Evolutionary conservation across 148 eudicot genomes (phyloP).

Genomic region (Arbutus unedo): DNA sequence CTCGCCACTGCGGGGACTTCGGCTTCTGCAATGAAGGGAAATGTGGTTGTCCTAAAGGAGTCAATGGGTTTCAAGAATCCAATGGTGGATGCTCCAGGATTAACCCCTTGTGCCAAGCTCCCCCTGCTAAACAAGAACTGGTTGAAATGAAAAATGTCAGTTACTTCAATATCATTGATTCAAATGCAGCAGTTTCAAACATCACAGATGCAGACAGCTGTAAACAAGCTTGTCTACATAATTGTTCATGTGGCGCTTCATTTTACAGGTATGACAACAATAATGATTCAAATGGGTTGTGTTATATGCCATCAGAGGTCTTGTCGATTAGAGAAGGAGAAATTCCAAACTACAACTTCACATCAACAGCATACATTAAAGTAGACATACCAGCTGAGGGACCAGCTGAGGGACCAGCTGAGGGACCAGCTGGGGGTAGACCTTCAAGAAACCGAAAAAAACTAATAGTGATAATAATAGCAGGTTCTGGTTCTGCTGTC

Average conservation of each 20-base stretch:
- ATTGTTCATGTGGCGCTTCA: slow-evolving; percentile 13
- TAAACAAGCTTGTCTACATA: neutral
- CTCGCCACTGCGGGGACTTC: slow-evolving; percentile 1
- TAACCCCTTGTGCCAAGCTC: neutral
- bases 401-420: neutral
- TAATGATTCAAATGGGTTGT: neutral
- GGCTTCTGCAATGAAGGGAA: slow-evolving; percentile 2
- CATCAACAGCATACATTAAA: slow-evolving; percentile 2
- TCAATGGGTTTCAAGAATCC: neutral
- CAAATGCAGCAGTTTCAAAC: neutral
- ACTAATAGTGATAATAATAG: neutral
- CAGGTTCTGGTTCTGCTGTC: neutral
- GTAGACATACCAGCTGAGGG: neutral
- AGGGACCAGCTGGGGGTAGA: neutral
- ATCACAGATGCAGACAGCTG: neutral
- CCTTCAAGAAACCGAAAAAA: neutral
- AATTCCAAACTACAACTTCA: slow-evolving; percentile 14
- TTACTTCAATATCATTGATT: slow-evolving; percentile 18
- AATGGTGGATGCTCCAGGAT: neutral
- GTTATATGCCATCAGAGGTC: slow-evolving; percentile 13
- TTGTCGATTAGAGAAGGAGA: slow-evolving; percentile 11
- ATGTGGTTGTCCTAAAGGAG: neutral
- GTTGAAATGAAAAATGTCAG: neutral
- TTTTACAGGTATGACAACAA: slow-evolving; percentile 3
- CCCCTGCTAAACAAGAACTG: neutral